These are phyloP conservation scores for Leccinum ochraceum DNA, from an alignment of 768 basidiomycete species.

Conservation along the genomic window DNA sequence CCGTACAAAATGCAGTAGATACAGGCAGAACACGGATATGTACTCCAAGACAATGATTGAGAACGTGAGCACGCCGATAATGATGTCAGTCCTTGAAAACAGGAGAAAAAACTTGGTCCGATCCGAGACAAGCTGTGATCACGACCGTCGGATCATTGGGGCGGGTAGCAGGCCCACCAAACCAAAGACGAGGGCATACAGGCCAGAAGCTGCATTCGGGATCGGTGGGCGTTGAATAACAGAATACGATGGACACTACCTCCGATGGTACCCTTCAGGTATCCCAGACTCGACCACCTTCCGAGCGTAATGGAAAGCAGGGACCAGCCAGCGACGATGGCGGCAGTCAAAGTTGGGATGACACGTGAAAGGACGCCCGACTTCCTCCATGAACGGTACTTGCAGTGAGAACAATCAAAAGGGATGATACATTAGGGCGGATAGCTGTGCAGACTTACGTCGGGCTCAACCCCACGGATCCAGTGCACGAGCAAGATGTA, in stretches of 20 bases:
- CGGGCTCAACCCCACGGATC: slow-evolving; percentile 64
- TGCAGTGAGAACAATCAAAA: slow-evolving; percentile 6
- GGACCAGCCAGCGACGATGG: slow-evolving; percentile 72
- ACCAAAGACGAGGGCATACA: slow-evolving; percentile 74
- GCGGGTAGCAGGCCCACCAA: slow-evolving; percentile 71
- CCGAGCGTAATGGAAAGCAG: slow-evolving; percentile 61
- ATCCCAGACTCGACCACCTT: slow-evolving; percentile 68
- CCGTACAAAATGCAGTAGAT: slow-evolving; percentile 20
- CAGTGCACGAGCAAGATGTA: slow-evolving; percentile 71
- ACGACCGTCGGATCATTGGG: slow-evolving; percentile 51
- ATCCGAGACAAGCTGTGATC: slow-evolving; percentile 36
- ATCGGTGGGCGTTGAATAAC: slow-evolving; percentile 3
- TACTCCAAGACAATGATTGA: slow-evolving; percentile 9
- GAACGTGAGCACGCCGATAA: slow-evolving; percentile 1
- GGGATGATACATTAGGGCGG: neutral
- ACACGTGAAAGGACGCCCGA: slow-evolving; percentile 67
- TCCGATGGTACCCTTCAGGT: slow-evolving; percentile 60
- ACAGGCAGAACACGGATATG: slow-evolving; percentile 7
- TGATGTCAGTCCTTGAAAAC: neutral
- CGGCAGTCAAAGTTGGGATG: slow-evolving; percentile 68
- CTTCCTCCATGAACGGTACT: slow-evolving; percentile 77
- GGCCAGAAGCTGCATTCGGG: slow-evolving; percentile 54
- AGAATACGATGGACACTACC: slow-evolving; percentile 38
- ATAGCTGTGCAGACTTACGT: slow-evolving; percentile 47
- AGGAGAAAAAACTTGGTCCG: neutral